A percentile compares a stretch with the other conserved stretches of the same genome.
These are phyloP conservation scores for Berkeleyomyces rouxiae DNA, from an alignment of 2,329 filamentous ascomycete species.

Conservation along the genomic window DNA sequence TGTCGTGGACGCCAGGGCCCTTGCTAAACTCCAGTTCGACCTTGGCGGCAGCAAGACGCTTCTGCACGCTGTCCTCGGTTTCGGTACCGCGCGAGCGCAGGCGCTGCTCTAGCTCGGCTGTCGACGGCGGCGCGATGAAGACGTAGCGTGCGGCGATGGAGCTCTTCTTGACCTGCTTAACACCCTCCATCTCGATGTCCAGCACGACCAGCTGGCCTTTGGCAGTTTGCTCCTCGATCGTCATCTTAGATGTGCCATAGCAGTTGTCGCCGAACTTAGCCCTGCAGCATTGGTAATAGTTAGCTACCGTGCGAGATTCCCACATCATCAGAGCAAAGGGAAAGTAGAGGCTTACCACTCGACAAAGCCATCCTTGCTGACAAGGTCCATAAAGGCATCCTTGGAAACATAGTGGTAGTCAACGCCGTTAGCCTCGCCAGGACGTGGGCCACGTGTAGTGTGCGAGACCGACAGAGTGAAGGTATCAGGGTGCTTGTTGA, in stretches of 20 bases:
- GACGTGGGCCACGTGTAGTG: constrained; percentile 64
- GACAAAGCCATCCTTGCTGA: constrained; percentile 58
- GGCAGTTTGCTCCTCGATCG: constrained; percentile 57
- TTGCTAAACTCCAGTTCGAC: constrained; percentile 59
- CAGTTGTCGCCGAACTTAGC: constrained; percentile 72
- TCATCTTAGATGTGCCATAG: constrained; percentile 71
- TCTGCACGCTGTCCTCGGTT: constrained; percentile 51
- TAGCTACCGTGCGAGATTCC: background rate
- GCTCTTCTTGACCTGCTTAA: constrained; percentile 78
- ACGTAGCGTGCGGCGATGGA: constrained; percentile 61
- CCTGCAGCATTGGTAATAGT: constrained; percentile 21
- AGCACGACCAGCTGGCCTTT: constrained; percentile 63
- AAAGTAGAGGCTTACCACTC: constrained; percentile 29
- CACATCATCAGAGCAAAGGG: background rate
- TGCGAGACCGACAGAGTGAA: constrained; percentile 47
- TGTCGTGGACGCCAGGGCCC: constrained; percentile 37
- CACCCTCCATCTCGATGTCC: constrained; percentile 96
- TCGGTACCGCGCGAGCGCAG: constrained; percentile 66
- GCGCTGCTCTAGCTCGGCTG: constrained; percentile 56
- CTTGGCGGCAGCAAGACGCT: constrained; percentile 53
- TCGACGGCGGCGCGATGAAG: constrained; percentile 67
- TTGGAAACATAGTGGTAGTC: constrained; percentile 67
- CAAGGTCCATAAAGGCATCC: constrained; percentile 50
- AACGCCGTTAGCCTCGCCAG: constrained; percentile 56
- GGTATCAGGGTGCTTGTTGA: constrained; percentile 35